Conservation (phyloP, 768 basidiomycete species). For the Pleurotus pulmonarius region DNA sequence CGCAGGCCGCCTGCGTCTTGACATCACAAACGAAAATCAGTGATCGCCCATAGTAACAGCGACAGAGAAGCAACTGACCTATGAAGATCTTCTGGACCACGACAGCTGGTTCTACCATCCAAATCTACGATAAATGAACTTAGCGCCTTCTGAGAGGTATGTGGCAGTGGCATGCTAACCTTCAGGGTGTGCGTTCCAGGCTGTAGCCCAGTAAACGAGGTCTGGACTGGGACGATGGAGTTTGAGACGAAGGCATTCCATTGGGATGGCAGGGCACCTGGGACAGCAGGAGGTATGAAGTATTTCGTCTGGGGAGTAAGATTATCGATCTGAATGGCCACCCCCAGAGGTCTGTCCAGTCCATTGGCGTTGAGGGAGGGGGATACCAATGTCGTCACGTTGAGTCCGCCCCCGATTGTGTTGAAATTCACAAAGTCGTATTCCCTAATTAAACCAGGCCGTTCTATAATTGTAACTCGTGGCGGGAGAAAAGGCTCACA, state of each 20-base stretch:
- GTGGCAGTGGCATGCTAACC: constrained; percentile 22
- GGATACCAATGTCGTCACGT: constrained; percentile 44
- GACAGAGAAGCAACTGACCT: constrained; percentile 26
- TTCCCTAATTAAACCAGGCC: constrained; percentile 30
- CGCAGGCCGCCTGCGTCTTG: constrained; percentile 54
- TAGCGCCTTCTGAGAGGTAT: background rate
- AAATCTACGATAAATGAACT: constrained; percentile 30
- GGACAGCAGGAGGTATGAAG: constrained; percentile 42
- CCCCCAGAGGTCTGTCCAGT: constrained; percentile 42
- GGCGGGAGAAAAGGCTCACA: constrained; percentile 33
- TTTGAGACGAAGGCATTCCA: constrained; percentile 62
- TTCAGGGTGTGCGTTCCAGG: constrained; percentile 61
- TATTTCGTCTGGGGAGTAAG: constrained; percentile 35
- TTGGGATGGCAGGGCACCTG: constrained; percentile 40
- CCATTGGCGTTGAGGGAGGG: constrained; percentile 53
- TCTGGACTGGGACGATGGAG: constrained; percentile 37
- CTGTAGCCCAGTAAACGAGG: constrained; percentile 32
- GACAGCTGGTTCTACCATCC: constrained; percentile 56
- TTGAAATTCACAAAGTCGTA: constrained; percentile 68
- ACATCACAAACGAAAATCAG: constrained; percentile 3
- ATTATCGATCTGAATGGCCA: constrained; percentile 49
- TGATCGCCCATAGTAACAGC: background rate
- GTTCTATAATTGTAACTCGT: background rate
- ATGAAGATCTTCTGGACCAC: constrained; percentile 62
- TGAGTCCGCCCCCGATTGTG: constrained; percentile 35